Evolutionary conservation across 192 early-diverging fungal genomes (phyloP).

Genomic region (Entomortierella chlamydospora): DNA sequence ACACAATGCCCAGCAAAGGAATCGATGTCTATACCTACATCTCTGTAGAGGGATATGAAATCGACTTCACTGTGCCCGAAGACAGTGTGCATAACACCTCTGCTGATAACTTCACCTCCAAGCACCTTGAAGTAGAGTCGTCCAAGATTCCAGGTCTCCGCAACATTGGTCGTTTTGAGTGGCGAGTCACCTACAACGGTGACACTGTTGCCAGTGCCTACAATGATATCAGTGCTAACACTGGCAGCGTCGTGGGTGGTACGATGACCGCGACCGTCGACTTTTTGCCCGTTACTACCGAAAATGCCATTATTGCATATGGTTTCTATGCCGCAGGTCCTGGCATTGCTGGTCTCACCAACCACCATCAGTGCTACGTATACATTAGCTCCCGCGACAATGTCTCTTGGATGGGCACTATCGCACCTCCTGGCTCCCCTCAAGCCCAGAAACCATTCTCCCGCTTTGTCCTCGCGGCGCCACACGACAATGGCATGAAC

Average conservation of each 20-base stretch:
- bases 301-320: slow-evolving; percentile 32
- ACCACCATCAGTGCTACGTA: slow-evolving; percentile 33
- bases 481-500: slow-evolving; percentile 44
- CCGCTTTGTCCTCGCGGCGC: slow-evolving; percentile 27
- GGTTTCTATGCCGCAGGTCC: slow-evolving; percentile 27
- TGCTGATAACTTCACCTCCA: slow-evolving; percentile 23
- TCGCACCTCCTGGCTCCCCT: slow-evolving; percentile 22
- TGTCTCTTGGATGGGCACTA: slow-evolving; percentile 19
- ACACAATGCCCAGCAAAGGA: slow-evolving; percentile 36
- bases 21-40: slow-evolving; percentile 29
- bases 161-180: slow-evolving; percentile 17
- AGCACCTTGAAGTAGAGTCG: slow-evolving; percentile 25
- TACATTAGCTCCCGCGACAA: slow-evolving; percentile 21
- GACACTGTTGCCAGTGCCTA: slow-evolving; percentile 9
- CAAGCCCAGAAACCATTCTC: slow-evolving; percentile 21
- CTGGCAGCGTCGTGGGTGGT: slow-evolving; percentile 16
- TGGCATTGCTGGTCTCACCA: slow-evolving; percentile 13
- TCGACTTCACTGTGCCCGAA: slow-evolving; percentile 20
- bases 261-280: slow-evolving; percentile 28
- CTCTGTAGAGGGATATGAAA: slow-evolving; percentile 25
- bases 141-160: slow-evolving; percentile 1
- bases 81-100: slow-evolving; percentile 6
- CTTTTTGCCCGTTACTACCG: slow-evolving; percentile 24
- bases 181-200: slow-evolving; percentile 4
- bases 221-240: slow-evolving; percentile 20